Base-by-base conservation (phyloP, 1,139 yeast genomes). In the Debaryomyces psychrophilus region DNA sequence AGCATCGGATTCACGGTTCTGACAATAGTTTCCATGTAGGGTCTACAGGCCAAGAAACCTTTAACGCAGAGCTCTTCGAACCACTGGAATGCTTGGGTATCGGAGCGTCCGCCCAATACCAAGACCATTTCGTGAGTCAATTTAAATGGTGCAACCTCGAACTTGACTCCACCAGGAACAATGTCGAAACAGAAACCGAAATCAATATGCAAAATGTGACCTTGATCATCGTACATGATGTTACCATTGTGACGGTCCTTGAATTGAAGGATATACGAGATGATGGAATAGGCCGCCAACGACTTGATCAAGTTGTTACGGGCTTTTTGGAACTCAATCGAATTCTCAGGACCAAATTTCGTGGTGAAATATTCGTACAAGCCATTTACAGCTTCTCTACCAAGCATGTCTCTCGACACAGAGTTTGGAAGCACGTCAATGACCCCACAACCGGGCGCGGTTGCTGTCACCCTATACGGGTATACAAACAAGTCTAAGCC, bases 361-460 rank as follows among this genome's bases (percentile, higher is more conserved):
- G 95, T 85, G 41, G 85, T 82, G 67, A 87, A 95, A 68, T 93
- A 95, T 63, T 93, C 97, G 64, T 90, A 90, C 47, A 95, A 76
- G 5, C 99, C 99, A 65, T 95, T 95, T 34, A 95, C 99, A 0
- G 99, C 99, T 63, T 95, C 99, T 61, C 99, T 83, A 37, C 99
- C 99, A 50, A 95, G 78, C 99, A 95, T 92, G 68, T 95, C 99
- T 70, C 99, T 84, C 39, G 97, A 89, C 23, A 90, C 85, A 11
- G 97, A 85, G 63, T 92, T 89, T 28, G 99, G 99, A 54, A 95
- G 77, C 31, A 95, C 99, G 64, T 95, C 99, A 71, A 95, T 93
- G 38, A 95, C 96, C 66, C 99, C 99, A 71, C 98, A 90, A 1
- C 99, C 99, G 1, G 99, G 98, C 1, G 97, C 97, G 5, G 99